Base-by-base conservation (phyloP, 2,329 filamentous ascomycete species). In the Xylariaceae sp. region DNA sequence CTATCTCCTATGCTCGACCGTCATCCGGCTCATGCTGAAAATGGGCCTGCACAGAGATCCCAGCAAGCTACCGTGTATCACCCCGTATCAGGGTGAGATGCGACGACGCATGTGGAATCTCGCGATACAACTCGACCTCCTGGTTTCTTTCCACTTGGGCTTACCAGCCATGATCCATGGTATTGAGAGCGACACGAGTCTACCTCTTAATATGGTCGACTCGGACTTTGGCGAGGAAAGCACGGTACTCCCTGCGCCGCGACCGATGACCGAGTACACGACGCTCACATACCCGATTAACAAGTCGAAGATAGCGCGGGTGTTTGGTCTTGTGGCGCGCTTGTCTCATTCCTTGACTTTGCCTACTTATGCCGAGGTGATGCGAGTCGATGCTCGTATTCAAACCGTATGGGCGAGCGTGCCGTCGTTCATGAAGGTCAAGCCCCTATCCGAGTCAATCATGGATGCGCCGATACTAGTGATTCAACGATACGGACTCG, bases 141-240 rank as follows among this genome's bases (percentile, higher is more conserved):
- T 89, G 3, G 83, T 86, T 30, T 82, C 84, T 1, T 88, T 88
- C 67, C 86, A 89, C 67, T 79, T 88, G 61, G 87, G 87, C 1
- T 75, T 90, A 56, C 87, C 87, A 2, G 80, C 80, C 67, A 86
- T 88, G 82, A 77, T 88, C 50, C 79, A 84, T 58, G 77, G 80
- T 23, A 81, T 86, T 41, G 85, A 88, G 61, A 82, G 80, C 51
- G 87, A 89, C 67, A 87, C 84, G 0, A 73, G 77, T 1, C 71
- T 84, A 17, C 86, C 86, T 13, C 76, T 78, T 37, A 88, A 89
- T 69, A 70, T 89, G 37, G 77, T 82, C 55, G 87, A 90, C 68
- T 81, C 84, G 37, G 86, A 89, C 67, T 87, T 89, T 64, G 77
- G 78, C 61, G 80, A 84, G 69, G 73, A 82, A 60, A 79, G 76